A percentile compares a stretch with the other conserved stretches of the same genome.
Conservation (phyloP, 2,329 filamentous ascomycete species). For the Penicillium vulpinum region DNA sequence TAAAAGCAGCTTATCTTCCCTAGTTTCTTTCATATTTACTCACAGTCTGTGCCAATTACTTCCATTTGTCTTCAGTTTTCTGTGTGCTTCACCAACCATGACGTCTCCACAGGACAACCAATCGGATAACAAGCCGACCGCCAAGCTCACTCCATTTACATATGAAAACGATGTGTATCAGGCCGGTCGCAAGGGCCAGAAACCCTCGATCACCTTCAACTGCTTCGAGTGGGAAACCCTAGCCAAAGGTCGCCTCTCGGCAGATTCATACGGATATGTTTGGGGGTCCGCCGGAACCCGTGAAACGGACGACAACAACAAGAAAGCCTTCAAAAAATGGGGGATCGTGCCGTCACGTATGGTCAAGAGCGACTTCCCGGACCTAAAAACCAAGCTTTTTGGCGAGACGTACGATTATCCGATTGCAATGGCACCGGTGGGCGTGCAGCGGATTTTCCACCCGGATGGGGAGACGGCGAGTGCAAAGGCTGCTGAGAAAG, state of each 20-base stretch:
- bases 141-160: neutral
- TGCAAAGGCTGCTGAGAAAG: conserved; percentile 58
- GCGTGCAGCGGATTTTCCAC: conserved; percentile 69
- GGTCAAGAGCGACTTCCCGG: conserved; percentile 40
- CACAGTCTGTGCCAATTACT: neutral
- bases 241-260: conserved; percentile 51
- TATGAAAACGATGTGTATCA: conserved; percentile 48
- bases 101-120: neutral
- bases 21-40: neutral
- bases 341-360: conserved; percentile 27
- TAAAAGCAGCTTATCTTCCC: neutral
- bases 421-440: conserved; percentile 65
- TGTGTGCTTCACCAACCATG: neutral
- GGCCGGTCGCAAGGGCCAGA: conserved; percentile 48
- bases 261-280: conserved; percentile 59
- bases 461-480: conserved; percentile 62
- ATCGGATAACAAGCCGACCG: neutral
- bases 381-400: conserved; percentile 54
- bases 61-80: neutral
- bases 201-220: conserved; percentile 57
- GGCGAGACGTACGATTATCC: conserved; percentile 51
- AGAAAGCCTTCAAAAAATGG: conserved; percentile 33
- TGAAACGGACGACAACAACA: conserved; percentile 32
- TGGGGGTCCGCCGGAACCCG: conserved; percentile 54
- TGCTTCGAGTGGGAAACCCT: conserved; percentile 56